Conservation (phyloP, 2,329 filamentous ascomycete species). For the Cladosporium sp. region DNA sequence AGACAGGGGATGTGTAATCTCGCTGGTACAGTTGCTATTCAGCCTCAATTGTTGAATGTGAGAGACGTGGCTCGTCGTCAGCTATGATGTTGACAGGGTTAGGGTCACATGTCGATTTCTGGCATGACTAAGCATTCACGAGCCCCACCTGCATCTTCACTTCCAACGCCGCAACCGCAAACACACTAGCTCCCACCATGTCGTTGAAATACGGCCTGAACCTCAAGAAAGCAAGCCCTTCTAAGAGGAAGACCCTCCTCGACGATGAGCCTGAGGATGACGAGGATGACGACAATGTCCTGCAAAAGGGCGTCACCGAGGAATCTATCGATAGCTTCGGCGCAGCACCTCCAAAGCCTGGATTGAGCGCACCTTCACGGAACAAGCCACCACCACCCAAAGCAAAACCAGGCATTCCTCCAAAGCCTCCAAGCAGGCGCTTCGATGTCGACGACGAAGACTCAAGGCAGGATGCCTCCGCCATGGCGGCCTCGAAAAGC, state of each 20-base stretch:
- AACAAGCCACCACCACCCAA: slow-evolving; percentile 5
- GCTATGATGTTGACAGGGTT: neutral
- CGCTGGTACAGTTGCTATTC: neutral
- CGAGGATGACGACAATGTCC: slow-evolving; percentile 25
- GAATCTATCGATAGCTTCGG: slow-evolving; percentile 61
- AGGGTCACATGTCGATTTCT: neutral
- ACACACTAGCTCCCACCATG: slow-evolving; percentile 26
- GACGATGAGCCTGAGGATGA: slow-evolving; percentile 32
- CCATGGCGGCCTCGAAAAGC: slow-evolving; percentile 62
- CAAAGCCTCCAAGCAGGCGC: slow-evolving; percentile 43
- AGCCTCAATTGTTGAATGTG: neutral
- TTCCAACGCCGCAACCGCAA: slow-evolving; percentile 8
- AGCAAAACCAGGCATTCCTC: slow-evolving; percentile 35
- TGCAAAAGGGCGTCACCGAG: slow-evolving; percentile 34
- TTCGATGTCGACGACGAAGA: slow-evolving; percentile 48
- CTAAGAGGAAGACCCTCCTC: slow-evolving; percentile 27
- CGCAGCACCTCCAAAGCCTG: slow-evolving; percentile 39
- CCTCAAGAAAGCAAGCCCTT: slow-evolving; percentile 33
- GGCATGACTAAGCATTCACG: too few relatives aligned
- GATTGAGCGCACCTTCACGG: slow-evolving; percentile 10
- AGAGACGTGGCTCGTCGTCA: slow-evolving; percentile 4
- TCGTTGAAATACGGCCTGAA: slow-evolving; percentile 40
- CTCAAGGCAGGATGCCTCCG: slow-evolving; percentile 62
- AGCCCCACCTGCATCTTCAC: slow-evolving; percentile 13
- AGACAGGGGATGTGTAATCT: neutral